A percentile compares a stretch with the other conserved stretches of the same genome.
phyloP scores from a whole-genome alignment of 176 grass and related monocot genomes.

The Oryza glumipatula region DNA sequence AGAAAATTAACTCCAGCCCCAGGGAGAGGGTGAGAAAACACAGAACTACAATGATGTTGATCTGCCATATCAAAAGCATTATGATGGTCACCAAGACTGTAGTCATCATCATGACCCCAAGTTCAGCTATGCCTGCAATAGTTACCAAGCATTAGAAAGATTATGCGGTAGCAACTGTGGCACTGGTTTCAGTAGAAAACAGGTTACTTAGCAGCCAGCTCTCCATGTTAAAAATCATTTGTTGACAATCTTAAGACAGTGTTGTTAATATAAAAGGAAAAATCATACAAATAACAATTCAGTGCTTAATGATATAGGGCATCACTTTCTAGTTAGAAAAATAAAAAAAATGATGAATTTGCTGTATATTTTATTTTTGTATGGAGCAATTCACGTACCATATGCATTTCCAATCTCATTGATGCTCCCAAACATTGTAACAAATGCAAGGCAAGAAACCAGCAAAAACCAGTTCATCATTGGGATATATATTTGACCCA shows the following conservation, averaged over 20 bases:
- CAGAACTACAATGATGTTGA: constrained; percentile 86
- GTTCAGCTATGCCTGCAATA: constrained; percentile 84
- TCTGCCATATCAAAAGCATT: constrained; percentile 99
- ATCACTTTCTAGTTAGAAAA: constrained; percentile 23
- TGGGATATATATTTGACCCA: constrained; percentile 99
- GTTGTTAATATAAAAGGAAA: constrained; percentile 28
- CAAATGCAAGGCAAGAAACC: constrained; percentile 82
- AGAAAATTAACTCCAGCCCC: constrained; percentile 88
- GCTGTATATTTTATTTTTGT: not conserved
- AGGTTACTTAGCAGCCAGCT: not conserved
- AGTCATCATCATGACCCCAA: constrained; percentile 98
- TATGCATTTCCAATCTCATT: constrained; percentile 99
- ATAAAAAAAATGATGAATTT: not conserved
- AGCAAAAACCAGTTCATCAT: constrained; percentile 97
- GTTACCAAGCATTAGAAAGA: constrained; percentile 44
- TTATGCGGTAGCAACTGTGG: not conserved
- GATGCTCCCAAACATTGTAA: constrained; percentile 84
- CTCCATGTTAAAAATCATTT: not conserved
- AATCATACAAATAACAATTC: constrained; percentile 26
- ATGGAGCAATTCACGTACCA: constrained; percentile 47
- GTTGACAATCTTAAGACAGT: not conserved
- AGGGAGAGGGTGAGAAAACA: constrained; percentile 81
- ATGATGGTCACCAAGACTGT: constrained; percentile 92
- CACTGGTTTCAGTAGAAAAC: not conserved
- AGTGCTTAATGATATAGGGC: not conserved